Percentiles rank a stretch among this genome's conserved stretches.
Evolutionary conservation across 345 rosid genomes (phyloP).

Genomic region (Citrus unshiu): DNA sequence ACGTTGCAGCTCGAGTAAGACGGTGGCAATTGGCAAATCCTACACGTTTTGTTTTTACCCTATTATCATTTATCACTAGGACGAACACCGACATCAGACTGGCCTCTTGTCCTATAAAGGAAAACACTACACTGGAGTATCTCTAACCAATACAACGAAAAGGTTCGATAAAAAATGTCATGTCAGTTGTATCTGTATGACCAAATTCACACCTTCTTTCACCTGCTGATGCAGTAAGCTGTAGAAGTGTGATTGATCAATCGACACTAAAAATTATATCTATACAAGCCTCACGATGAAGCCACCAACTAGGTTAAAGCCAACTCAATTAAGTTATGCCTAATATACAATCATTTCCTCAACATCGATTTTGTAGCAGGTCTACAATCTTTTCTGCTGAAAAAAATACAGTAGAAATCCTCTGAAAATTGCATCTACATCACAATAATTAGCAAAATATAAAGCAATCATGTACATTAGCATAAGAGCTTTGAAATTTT

Average conservation of each 20-base stretch:
- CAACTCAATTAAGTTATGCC: conserved; percentile 7
- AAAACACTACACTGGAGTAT: no score
- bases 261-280: neutral
- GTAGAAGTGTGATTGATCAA: neutral
- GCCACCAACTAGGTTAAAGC: conserved; percentile 17
- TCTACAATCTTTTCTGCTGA: conserved; percentile 5
- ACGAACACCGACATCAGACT: no score
- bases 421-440: conserved; percentile 9
- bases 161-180: no score
- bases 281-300: conserved; percentile 25
- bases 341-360: neutral
- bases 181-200: no score
- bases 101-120: no score
- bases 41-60: no score
- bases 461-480: conserved; percentile 33
- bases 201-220: no score
- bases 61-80: no score
- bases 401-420: conserved; percentile 17
- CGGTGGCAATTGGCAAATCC: no score
- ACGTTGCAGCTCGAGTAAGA: no score
- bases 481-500: neutral
- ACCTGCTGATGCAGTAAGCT: neutral
- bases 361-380: neutral
- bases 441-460: conserved; percentile 10
- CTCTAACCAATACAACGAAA: no score